A percentile compares a stretch with the other conserved stretches of the same genome.
phyloP scores from a whole-genome alignment of 2,329 filamentous ascomycete species.

The Botryosphaeria dothidea region DNA sequence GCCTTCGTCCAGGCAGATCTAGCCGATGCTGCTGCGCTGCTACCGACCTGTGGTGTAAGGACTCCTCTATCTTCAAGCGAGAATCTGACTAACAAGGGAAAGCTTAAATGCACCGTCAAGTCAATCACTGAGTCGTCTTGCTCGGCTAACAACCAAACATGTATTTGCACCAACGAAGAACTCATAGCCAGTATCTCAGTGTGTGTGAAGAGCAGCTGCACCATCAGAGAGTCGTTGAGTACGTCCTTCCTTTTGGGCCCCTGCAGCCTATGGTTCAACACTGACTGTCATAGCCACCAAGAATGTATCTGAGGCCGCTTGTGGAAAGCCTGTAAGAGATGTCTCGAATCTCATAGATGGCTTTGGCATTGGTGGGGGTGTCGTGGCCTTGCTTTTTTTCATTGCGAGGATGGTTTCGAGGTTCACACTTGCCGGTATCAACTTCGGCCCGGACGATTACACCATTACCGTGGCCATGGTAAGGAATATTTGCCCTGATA shows the following conservation, averaged over 20 bases:
- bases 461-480: slow-evolving; percentile 43
- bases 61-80: background rate
- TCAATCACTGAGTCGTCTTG: slow-evolving; percentile 24
- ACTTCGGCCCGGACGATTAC: slow-evolving; percentile 42
- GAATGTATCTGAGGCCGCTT: slow-evolving; percentile 39
- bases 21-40: background rate
- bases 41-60: background rate
- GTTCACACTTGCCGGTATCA: slow-evolving; percentile 34
- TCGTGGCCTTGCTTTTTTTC: slow-evolving; percentile 35
- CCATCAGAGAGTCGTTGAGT: slow-evolving; percentile 30
- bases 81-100: background rate
- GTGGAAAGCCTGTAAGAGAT: slow-evolving; percentile 36
- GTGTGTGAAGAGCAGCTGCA: slow-evolving; percentile 29
- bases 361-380: slow-evolving; percentile 34
- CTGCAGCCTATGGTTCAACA: background rate
- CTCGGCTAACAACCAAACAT: slow-evolving; percentile 27
- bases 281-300: slow-evolving; percentile 33
- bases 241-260: slow-evolving; percentile 12
- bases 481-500: background rate
- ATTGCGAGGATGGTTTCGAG: slow-evolving; percentile 37
- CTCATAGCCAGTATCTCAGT: slow-evolving; percentile 24
- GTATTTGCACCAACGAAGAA: slow-evolving; percentile 26
- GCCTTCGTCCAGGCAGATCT: background rate
- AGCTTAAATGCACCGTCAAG: background rate
- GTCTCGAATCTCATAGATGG: slow-evolving; percentile 35